A percentile compares a stretch with the other conserved stretches of the same genome.
These are phyloP conservation scores for Colletotrichum musae DNA, from an alignment of 2,329 filamentous ascomycete species.

Conservation along the genomic window DNA sequence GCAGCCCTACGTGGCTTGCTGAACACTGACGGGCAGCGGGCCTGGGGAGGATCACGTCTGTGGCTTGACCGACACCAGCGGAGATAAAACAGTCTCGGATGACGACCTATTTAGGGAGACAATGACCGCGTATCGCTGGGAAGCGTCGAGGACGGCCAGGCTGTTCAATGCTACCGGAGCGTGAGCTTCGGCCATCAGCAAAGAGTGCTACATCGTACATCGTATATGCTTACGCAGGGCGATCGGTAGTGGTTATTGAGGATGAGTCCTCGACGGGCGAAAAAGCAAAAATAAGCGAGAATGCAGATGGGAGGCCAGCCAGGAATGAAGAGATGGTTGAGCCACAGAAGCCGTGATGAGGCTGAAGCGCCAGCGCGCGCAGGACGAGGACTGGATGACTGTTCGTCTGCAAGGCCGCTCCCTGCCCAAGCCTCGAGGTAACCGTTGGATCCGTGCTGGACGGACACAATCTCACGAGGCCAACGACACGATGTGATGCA, in stretches of 20 bases:
- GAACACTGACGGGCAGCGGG: slow-evolving; percentile 31
- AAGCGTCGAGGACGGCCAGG: slow-evolving; percentile 4
- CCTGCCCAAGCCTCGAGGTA: background rate
- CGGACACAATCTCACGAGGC: background rate
- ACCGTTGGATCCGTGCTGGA: background rate
- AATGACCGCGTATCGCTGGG: background rate
- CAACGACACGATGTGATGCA: slow-evolving; percentile 6
- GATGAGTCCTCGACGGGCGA: too few species aligned
- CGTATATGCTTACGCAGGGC: slow-evolving; percentile 23
- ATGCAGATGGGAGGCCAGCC: too few species aligned
- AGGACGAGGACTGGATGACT: background rate
- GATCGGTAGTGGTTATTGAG: slow-evolving; percentile 21
- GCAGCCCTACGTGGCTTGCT: slow-evolving; percentile 41
- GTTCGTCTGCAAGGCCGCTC: slow-evolving; percentile 5
- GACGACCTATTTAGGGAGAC: background rate
- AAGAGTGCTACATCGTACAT: slow-evolving; percentile 1
- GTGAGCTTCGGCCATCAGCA: background rate
- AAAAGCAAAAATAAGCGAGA: too few species aligned
- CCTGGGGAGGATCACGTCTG: slow-evolving; percentile 9
- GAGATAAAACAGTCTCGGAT: slow-evolving; percentile 22
- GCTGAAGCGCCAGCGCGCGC: slow-evolving; percentile 6
- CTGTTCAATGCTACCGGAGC: background rate
- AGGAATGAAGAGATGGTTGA: too few species aligned
- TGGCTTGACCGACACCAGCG: slow-evolving; percentile 27
- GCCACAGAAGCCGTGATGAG: slow-evolving; percentile 12